These are phyloP conservation scores for Posidonia oceanica DNA, from an alignment of 116 monocot genomes.

Conservation along the genomic window DNA sequence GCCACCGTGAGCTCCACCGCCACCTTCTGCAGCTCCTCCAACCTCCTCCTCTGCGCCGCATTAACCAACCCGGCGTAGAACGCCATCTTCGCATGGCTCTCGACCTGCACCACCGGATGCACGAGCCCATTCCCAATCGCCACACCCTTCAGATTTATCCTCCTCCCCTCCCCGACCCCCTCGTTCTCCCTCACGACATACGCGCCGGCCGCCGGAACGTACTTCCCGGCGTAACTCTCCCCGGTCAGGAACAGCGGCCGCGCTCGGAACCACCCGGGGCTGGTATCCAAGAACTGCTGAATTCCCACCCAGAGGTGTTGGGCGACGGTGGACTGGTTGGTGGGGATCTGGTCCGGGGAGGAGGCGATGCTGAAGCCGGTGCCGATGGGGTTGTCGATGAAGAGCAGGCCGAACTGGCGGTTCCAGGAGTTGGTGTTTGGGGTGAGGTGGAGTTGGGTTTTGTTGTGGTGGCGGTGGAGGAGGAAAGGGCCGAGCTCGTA, in stretches of 20 bases:
- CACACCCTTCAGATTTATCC: constrained; percentile 48
- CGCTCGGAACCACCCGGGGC: constrained; percentile 18
- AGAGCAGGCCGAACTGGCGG: constrained; percentile 68
- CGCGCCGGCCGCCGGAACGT: constrained; percentile 44
- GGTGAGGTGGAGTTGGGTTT: constrained; percentile 10
- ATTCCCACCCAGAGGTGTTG: constrained; percentile 41
- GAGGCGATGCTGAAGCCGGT: constrained; percentile 62
- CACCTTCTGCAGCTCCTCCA: constrained; percentile 32
- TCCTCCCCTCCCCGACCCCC: neutral
- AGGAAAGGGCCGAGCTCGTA: constrained; percentile 86
- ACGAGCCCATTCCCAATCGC: constrained; percentile 77
- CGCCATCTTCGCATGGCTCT: constrained; percentile 40
- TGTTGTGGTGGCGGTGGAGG: constrained; percentile 17
- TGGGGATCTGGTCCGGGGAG: constrained; percentile 33
- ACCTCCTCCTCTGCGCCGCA: constrained; percentile 18
- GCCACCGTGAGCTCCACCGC: constrained; percentile 25
- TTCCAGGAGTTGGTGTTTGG: constrained; percentile 78
- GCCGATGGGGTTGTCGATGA: constrained; percentile 85
- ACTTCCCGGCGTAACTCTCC: constrained; percentile 96
- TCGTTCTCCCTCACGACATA: constrained; percentile 41
- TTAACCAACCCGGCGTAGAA: constrained; percentile 59
- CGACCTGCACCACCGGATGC: constrained; percentile 49
- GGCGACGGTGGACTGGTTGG: constrained; percentile 51
- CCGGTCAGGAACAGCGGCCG: constrained; percentile 72
- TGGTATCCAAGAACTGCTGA: constrained; percentile 19